These are phyloP conservation scores for Sporothrix schenckii DNA, from an alignment of 2,329 filamentous ascomycete species.

Conservation along the genomic window DNA sequence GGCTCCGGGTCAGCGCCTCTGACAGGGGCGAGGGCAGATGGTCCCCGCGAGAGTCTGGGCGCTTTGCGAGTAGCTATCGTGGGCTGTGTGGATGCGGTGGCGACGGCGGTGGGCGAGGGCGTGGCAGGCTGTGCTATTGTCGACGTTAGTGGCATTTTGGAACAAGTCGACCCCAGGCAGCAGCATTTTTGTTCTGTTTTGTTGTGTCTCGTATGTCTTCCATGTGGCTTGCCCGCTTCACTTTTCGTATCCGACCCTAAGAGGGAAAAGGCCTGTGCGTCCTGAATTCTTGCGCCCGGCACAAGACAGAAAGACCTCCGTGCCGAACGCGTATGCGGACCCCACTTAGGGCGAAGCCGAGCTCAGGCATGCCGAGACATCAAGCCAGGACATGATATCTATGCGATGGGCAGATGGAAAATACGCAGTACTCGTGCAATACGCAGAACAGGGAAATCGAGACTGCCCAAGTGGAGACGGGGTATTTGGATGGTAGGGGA, in stretches of 20 bases:
- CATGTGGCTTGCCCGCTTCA: background rate
- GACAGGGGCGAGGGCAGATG: background rate
- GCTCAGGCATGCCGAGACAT: background rate
- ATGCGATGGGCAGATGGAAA: background rate
- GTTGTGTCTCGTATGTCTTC: background rate
- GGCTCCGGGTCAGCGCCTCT: background rate
- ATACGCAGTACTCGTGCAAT: no score
- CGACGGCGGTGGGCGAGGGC: conserved; percentile 9
- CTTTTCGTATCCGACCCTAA: background rate
- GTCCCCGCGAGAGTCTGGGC: conserved; percentile 24
- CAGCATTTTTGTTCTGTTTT: background rate
- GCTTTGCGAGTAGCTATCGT: conserved; percentile 18
- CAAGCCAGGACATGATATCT: background rate
- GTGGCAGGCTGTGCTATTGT: conserved; percentile 22
- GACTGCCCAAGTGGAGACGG: no score
- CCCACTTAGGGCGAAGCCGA: conserved; percentile 1
- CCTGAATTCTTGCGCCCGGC: background rate
- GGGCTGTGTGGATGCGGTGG: background rate
- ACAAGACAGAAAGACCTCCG: background rate
- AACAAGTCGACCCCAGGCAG: conserved; percentile 12
- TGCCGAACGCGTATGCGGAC: background rate
- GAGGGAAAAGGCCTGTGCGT: background rate
- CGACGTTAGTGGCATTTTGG: conserved; percentile 3
- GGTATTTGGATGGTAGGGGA: background rate
- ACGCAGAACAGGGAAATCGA: background rate